Conservation (phyloP, 2,329 filamentous ascomycete species). For the Ceratocystis eucalypticola region DNA sequence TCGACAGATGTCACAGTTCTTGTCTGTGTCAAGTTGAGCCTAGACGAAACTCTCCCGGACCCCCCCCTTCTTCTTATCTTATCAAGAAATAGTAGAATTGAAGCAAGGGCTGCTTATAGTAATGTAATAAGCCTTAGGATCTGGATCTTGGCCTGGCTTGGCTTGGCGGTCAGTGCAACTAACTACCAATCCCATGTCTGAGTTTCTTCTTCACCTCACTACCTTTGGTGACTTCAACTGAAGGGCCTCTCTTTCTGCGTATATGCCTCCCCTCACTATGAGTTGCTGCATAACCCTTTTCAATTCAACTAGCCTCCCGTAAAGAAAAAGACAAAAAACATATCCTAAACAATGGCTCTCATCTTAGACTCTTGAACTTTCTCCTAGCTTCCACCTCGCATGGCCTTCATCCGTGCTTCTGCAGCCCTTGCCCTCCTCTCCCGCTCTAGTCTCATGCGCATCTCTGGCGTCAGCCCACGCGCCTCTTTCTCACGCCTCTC, state of each 20-base stretch:
- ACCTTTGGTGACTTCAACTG: too few species aligned
- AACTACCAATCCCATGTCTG: too few species aligned
- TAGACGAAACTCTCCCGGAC: neutral
- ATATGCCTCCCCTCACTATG: too few species aligned
- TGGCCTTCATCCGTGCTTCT: constrained; percentile 66
- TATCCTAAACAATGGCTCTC: neutral
- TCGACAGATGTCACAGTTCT: constrained; percentile 7
- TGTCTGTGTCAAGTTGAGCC: constrained; percentile 1
- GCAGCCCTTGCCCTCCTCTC: constrained; percentile 84
- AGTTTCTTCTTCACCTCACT: too few species aligned
- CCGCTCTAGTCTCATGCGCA: constrained; percentile 68
- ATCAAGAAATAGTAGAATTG: neutral
- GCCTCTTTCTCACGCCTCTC: constrained; percentile 74
- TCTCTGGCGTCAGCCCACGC: constrained; percentile 75
- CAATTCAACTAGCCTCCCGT: too few species aligned
- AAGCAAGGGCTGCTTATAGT: neutral
- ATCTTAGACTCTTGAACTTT: neutral
- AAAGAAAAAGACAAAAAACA: neutral
- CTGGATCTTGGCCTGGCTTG: too few species aligned
- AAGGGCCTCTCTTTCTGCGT: too few species aligned
- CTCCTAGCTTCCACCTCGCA: constrained; percentile 34
- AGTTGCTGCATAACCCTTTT: too few species aligned
- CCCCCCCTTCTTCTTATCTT: constrained; percentile 2
- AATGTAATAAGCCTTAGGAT: neutral
- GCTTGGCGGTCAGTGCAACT: too few species aligned